Evolutionary conservation across 2,329 filamentous ascomycete species (phyloP), one percentile per base, ranked within the genome.

Genomic region (Cladophialophora carrionii): DNA sequence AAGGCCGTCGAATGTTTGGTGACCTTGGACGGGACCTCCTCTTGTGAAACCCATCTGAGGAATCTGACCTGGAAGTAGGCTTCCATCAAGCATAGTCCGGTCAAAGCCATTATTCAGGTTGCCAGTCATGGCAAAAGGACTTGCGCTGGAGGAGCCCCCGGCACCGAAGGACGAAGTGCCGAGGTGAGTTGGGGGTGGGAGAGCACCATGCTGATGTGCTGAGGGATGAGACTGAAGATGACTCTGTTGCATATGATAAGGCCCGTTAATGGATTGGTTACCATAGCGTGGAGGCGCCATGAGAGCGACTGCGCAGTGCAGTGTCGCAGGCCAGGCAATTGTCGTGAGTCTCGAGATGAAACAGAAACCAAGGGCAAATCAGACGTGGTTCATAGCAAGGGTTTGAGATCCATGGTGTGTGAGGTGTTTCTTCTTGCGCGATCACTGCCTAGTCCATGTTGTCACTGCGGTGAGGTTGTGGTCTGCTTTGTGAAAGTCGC

Each of bases 41-140:
- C 94, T 88, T 64, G 89, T 86, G 76, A 97, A 97, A 6, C 91
- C 89, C 84, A 95, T 90, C 74, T 94, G 88, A 65, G 91, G 92
- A 68, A 91, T 92, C 77, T 96, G 91, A 76, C 91, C 94, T 34
- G 88, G 91, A 58, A 96, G 85, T 0, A 92, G 81, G 26, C 82
- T 83, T 61, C 81, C 79, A 54, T 79, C 79, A 41, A 78, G 75
- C 37, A 81, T 67, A 34, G 72, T 72, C 26, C 73, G 76, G 53
- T 83, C 84, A 68, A 87, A 88, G 9, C 84, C 85, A 54, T 80
- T 72, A 63, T 78, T 83, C 71, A 82, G 85, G 68, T 79, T 85
- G 62, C 79, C 85, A 65, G 65, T 53, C 53, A 71, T 41, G 8
- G 69, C 69, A 61, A 72, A 72, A 12, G 69, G 68, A 57, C 67